phyloP scores from a whole-genome alignment of 1,284 basidiomycete species.

The Sanghuangporus sanghuang region DNA sequence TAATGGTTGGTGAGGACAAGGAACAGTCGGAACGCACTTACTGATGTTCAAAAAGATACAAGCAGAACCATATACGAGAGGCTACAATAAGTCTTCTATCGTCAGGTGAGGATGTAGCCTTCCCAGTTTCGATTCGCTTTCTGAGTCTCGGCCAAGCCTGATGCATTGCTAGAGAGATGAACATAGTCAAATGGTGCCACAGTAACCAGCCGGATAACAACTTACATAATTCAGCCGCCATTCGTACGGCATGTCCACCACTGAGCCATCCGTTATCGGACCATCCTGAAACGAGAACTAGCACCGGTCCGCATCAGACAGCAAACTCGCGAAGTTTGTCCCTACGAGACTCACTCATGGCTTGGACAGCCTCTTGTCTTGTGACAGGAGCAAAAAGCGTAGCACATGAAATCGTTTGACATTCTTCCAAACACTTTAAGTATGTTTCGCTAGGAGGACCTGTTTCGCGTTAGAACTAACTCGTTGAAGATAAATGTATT shows the following conservation, averaged over 20 bases:
- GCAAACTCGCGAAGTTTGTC: neutral
- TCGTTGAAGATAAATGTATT: slow-evolving; percentile 6
- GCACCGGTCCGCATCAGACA: slow-evolving; percentile 11
- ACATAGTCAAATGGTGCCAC: slow-evolving; percentile 1
- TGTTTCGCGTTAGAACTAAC: slow-evolving; percentile 36
- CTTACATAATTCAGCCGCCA: slow-evolving; percentile 87
- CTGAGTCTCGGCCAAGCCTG: slow-evolving; percentile 83
- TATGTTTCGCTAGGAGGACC: slow-evolving; percentile 53
- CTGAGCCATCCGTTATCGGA: slow-evolving; percentile 90
- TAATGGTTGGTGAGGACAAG: slow-evolving; percentile 3
- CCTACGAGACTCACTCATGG: slow-evolving; percentile 58
- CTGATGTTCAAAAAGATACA: slow-evolving; percentile 93
- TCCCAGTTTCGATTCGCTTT: slow-evolving; percentile 63
- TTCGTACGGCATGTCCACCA: slow-evolving; percentile 86
- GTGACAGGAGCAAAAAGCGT: slow-evolving; percentile 83
- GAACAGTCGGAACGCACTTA: slow-evolving; percentile 34
- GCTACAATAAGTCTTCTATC: slow-evolving; percentile 78
- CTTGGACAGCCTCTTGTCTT: slow-evolving; percentile 81
- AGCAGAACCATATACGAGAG: slow-evolving; percentile 83
- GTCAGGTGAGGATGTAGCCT: slow-evolving; percentile 50
- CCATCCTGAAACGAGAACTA: slow-evolving; percentile 86
- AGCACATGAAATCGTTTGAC: slow-evolving; percentile 77
- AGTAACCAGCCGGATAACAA: slow-evolving; percentile 15
- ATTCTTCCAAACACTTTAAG: slow-evolving; percentile 69
- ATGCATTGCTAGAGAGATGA: slow-evolving; percentile 61